Evolutionary conservation across 352 stramenopile genomes (phyloP).

Genomic region (Globisporangium orthogonon): DNA sequence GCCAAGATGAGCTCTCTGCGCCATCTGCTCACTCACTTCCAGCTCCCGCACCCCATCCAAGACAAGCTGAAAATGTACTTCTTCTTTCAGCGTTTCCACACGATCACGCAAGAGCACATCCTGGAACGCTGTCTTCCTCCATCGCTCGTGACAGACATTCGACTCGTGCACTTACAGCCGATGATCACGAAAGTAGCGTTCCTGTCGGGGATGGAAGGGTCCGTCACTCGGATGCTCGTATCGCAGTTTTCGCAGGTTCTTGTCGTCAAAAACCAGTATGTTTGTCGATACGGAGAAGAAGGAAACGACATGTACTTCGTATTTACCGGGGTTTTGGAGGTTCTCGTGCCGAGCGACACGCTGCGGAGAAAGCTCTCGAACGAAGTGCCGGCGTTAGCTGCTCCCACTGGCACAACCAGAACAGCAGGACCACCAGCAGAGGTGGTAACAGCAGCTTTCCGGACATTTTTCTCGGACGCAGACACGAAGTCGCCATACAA

Average conservation of each 20-base stretch:
- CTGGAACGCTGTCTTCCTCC: conserved; percentile 36
- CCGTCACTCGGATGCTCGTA: conserved; percentile 40
- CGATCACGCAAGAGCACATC: conserved; percentile 40
- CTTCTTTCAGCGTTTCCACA: conserved; percentile 44
- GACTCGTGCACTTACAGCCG: conserved; percentile 32
- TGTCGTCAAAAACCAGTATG: conserved; percentile 25
- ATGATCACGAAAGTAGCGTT: conserved; percentile 56
- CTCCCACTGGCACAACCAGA: conserved; percentile 1
- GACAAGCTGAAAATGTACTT: conserved; percentile 38
- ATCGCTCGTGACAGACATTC: conserved; percentile 41
- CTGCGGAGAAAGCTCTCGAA: not conserved
- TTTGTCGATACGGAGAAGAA: conserved; percentile 32
- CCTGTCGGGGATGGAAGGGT: conserved; percentile 28
- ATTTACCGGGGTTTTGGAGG: conserved; percentile 34
- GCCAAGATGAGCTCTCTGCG: conserved; percentile 31
- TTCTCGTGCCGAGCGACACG: conserved; percentile 15
- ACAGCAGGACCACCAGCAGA: too few relatives aligned
- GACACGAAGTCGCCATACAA: not conserved
- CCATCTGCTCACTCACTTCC: conserved; percentile 31
- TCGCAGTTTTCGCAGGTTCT: conserved; percentile 36
- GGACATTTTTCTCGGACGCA: not conserved
- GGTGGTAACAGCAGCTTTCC: not conserved
- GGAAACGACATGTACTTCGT: conserved; percentile 55
- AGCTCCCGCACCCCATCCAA: conserved; percentile 21
- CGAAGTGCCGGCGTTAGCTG: not conserved